A percentile compares a stretch with the other conserved stretches of the same genome.
These are phyloP conservation scores for rapeseed (Brassica napus) DNA, from an alignment of 345 rosid species.

Conservation along the genomic window DNA sequence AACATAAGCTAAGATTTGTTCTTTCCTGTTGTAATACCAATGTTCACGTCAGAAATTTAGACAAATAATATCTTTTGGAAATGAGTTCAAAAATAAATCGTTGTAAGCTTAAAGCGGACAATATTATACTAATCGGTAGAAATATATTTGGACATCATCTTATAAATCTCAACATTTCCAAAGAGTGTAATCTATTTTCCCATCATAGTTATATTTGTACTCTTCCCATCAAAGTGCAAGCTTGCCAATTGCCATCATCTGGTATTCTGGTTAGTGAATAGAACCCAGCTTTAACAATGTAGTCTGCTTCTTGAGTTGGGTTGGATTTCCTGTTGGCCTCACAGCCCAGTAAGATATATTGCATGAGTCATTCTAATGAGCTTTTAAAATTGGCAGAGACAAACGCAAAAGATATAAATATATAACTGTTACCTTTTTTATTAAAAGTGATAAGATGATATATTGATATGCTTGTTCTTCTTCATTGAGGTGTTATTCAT, in stretches of 20 bases:
- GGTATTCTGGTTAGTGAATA: neutral
- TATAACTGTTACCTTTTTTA: too few relatives aligned
- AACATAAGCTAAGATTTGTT: too few relatives aligned
- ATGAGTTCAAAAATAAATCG: too few relatives aligned
- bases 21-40: too few relatives aligned
- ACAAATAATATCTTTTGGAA: too few relatives aligned
- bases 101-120: too few relatives aligned
- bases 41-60: too few relatives aligned
- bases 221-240: neutral
- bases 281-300: neutral
- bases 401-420: neutral
- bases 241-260: neutral
- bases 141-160: too few relatives aligned
- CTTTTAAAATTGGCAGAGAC: neutral
- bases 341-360: neutral
- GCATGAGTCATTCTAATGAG: neutral
- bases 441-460: neutral
- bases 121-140: too few relatives aligned
- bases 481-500: conserved; percentile 23
- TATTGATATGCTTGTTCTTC: conserved; percentile 9
- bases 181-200: neutral
- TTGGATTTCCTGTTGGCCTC: neutral
- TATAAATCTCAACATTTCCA: neutral
- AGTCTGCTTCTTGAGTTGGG: neutral
- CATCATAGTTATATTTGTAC: neutral